Evolutionary conservation across 192 early-diverging fungal species (phyloP).

Genomic region (Coemansia javaensis): DNA sequence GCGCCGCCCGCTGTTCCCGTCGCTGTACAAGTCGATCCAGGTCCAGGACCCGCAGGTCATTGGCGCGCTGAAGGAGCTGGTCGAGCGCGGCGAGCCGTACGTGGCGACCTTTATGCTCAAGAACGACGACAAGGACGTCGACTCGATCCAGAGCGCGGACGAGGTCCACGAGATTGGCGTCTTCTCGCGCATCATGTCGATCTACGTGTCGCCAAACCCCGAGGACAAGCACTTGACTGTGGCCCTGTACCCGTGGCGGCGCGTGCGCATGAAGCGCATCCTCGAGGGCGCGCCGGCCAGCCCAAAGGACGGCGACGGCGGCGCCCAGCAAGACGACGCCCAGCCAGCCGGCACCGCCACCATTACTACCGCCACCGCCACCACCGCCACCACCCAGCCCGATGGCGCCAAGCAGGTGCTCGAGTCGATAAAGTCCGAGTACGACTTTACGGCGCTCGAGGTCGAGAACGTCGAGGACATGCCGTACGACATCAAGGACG

Average conservation of each 20-base stretch:
- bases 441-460: constrained; percentile 77
- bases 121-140: constrained; percentile 82
- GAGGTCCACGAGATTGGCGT: constrained; percentile 90
- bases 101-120: constrained; percentile 92
- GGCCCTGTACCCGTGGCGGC: constrained; percentile 91
- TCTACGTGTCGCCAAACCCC: constrained; percentile 73
- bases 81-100: constrained; percentile 93
- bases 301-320: not conserved
- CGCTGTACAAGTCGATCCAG: constrained; percentile 96
- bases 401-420: constrained; percentile 32
- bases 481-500: constrained; percentile 79
- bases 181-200: constrained; percentile 94
- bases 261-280: constrained; percentile 70
- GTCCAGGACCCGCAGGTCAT: constrained; percentile 93
- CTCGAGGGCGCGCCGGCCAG: no score
- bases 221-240: constrained; percentile 86
- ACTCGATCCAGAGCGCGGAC: constrained; percentile 66
- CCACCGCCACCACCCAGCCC: no score
- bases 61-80: constrained; percentile 83
- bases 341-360: no score
- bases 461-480: constrained; percentile 85
- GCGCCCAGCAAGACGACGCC: not conserved
- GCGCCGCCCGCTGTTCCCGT: constrained; percentile 89
- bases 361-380: no score
- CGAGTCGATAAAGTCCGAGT: constrained; percentile 50